Evolutionary conservation across 2,329 filamentous ascomycete species (phyloP).

Genomic region (Neofusicoccum sp.): DNA sequence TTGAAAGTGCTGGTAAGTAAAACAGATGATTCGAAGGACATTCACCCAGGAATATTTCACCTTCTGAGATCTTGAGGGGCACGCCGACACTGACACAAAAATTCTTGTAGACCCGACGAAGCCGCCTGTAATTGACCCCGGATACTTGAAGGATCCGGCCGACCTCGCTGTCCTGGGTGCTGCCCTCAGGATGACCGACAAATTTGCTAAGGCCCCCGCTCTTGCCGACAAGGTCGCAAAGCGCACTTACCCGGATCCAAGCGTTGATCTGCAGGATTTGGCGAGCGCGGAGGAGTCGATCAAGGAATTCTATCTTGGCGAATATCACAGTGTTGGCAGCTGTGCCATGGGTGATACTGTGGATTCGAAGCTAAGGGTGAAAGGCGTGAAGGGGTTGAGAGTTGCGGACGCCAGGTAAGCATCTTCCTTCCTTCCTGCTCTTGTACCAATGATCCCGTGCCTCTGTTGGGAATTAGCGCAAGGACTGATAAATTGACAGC

Average conservation of each 20-base stretch:
- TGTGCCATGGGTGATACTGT: conserved; percentile 32
- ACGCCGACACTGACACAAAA: too few relatives aligned
- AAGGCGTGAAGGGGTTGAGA: conserved; percentile 25
- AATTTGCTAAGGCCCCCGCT: conserved; percentile 26
- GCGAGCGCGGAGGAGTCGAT: background rate
- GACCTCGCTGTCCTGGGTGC: conserved; percentile 45
- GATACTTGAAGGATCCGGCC: conserved; percentile 45
- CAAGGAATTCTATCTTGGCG: background rate
- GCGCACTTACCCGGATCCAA: background rate
- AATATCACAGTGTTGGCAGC: conserved; percentile 9
- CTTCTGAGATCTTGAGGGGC: too few relatives aligned
- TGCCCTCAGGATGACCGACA: conserved; percentile 38
- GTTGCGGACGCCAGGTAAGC: conserved; percentile 20
- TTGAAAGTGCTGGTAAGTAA: background rate
- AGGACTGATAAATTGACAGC: background rate
- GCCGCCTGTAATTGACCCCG: conserved; percentile 43
- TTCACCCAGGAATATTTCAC: background rate
- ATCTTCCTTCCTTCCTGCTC: too few relatives aligned
- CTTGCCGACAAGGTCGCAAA: background rate
- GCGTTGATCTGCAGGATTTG: conserved; percentile 25
- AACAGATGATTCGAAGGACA: too few relatives aligned
- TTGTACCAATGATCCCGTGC: too few relatives aligned
- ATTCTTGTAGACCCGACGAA: conserved; percentile 28
- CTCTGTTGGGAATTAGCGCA: too few relatives aligned
- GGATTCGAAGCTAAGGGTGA: conserved; percentile 31